Evolutionary conservation across 306 rosid genomes (phyloP).

Genomic region (Ormosia emarginata): DNA sequence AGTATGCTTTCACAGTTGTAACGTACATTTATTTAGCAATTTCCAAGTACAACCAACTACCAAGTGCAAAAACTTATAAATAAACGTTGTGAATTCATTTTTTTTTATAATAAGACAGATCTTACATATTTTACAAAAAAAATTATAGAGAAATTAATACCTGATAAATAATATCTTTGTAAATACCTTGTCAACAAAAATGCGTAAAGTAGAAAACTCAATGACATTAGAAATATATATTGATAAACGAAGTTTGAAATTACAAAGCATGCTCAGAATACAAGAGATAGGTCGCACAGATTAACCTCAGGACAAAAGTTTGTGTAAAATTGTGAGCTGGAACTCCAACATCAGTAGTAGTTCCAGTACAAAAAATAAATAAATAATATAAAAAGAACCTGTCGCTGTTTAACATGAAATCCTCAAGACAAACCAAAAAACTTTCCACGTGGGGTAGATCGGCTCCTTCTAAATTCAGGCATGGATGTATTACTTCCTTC

Average conservation of each 20-base stretch:
- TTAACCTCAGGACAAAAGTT: conserved; percentile 35
- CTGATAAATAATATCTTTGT: too few relatives aligned
- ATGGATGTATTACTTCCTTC: conserved; percentile 54
- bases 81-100: too few relatives aligned
- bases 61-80: background rate
- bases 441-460: conserved; percentile 86
- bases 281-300: conserved; percentile 3
- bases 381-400: background rate
- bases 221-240: conserved; percentile 2
- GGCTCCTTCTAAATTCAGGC: conserved; percentile 74
- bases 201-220: background rate
- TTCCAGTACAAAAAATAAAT: conserved; percentile 53
- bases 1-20: background rate
- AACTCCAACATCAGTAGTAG: conserved; percentile 31
- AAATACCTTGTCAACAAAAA: background rate
- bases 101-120: too few relatives aligned
- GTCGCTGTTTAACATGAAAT: conserved; percentile 7
- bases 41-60: background rate
- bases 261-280: conserved; percentile 33
- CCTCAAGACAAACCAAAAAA: conserved; percentile 54
- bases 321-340: conserved; percentile 32
- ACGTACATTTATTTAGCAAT: background rate
- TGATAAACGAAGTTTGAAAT: conserved; percentile 19
- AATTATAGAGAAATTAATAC: too few relatives aligned
- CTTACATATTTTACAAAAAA: too few relatives aligned